phyloP scores from a whole-genome alignment of 2,329 filamentous ascomycete species.

The Stemphylium vesicarium region DNA sequence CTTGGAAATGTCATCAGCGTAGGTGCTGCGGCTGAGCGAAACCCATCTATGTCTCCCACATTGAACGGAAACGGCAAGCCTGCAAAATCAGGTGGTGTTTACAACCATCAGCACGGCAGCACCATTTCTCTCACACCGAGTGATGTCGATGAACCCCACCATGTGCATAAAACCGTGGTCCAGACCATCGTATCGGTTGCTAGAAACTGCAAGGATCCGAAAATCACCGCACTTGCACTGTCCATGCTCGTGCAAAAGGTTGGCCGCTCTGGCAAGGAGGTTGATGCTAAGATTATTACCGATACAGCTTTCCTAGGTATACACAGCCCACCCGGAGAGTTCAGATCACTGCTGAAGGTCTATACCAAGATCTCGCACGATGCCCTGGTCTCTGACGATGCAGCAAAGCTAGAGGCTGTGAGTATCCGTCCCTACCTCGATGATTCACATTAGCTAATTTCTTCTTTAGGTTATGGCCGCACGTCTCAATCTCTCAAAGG shows the following conservation, averaged over 20 bases:
- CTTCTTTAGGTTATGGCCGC: constrained; percentile 72
- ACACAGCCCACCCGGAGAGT: constrained; percentile 78
- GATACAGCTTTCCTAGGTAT: constrained; percentile 81
- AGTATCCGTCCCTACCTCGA: constrained; percentile 38
- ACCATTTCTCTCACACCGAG: constrained; percentile 77
- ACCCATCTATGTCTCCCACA: constrained; percentile 52
- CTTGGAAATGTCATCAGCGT: constrained; percentile 94
- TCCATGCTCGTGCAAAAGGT: constrained; percentile 98
- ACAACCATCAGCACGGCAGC: constrained; percentile 68
- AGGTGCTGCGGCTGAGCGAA: constrained; percentile 60
- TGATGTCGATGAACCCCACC: constrained; percentile 78
- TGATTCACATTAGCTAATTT: constrained; percentile 6
- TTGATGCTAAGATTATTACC: constrained; percentile 85
- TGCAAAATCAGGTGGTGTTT: constrained; percentile 44
- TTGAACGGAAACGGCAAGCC: constrained; percentile 59
- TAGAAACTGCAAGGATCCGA: constrained; percentile 78
- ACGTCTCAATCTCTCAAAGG: constrained; percentile 76
- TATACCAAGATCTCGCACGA: constrained; percentile 78
- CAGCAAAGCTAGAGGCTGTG: constrained; percentile 73
- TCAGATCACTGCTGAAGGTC: constrained; percentile 83
- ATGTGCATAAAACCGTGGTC: constrained; percentile 87
- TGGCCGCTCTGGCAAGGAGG: constrained; percentile 76
- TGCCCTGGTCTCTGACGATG: constrained; percentile 72
- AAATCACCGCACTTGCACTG: constrained; percentile 90
- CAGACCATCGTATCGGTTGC: constrained; percentile 93